Base-by-base conservation (phyloP, 148 eudicot genomes). In the Rhododendron ovatum region DNA sequence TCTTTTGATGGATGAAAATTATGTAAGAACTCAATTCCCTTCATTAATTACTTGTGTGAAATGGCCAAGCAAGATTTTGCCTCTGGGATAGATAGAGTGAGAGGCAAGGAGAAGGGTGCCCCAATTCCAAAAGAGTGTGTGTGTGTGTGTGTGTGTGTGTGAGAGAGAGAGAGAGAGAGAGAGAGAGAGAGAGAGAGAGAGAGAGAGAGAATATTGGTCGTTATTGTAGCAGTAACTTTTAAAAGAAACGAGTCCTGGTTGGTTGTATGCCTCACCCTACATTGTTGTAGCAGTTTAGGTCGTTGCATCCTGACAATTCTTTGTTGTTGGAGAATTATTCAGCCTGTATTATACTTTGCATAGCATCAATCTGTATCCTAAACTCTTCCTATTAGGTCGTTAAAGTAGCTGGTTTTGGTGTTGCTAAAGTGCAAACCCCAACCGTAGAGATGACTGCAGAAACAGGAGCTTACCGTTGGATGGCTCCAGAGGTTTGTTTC, bases 1-100 rank as follows among this genome's bases (percentile, higher is more conserved):
- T 87, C 92, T 96, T 88, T 90, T 96, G 82, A 93, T 95, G 93
- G 91, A 93, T 88, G 98, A 93, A 81, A 88, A 90, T 88, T 91
- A 90, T 63, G 99, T 96, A 93, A 92, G 95, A 84, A 26, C 53
- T 59, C 45, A 57, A 30, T 14, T 84, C 82, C 78, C 81, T 37
- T 74, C 15, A 7, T 87, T 65, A 37, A 28, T 83, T 48, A 47
- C 26, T 67, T 18, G 18, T 80, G 37, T 18, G 4, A 20, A 41
- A 39, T 75, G 47, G 48, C 79, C 45, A 39, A 75, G 47, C 79
- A 17, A 75, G 48, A 39, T 17, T n/a, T n/a, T 37, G 39, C 48
- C 39, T 37, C 37, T 37, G 43, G 45, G 78, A 75, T 41, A 41
- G 6, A 11, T 75, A 47, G n/a, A n/a, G n/a, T n/a, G n/a, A n/a